These are phyloP conservation scores for Debaryomyces psychrophilus DNA, from an alignment of 1,139 yeast species.

Conservation along the genomic window DNA sequence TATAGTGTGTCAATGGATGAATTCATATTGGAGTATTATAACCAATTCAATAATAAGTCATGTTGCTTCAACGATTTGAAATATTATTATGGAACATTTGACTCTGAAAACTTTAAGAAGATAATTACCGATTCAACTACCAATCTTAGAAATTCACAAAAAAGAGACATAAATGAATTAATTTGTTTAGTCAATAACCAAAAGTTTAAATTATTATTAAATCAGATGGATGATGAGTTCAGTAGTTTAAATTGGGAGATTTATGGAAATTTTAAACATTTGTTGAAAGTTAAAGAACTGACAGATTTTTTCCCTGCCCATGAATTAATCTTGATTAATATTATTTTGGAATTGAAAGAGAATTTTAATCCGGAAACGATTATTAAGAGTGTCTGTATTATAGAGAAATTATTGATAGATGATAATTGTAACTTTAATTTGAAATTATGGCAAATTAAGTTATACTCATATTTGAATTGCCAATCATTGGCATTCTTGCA, in stretches of 20 bases:
- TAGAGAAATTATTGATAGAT: conserved; percentile 50
- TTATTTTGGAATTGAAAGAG: conserved; percentile 26
- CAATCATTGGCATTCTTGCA: conserved; percentile 52
- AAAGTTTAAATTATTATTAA: conserved; percentile 41
- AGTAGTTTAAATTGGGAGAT: conserved; percentile 32
- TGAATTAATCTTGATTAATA: conserved; percentile 61
- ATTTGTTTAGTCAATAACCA: conserved; percentile 51
- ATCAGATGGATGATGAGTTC: conserved; percentile 19
- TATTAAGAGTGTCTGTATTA: conserved; percentile 39
- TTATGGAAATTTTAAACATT: conserved; percentile 33
- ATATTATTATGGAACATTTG: conserved; percentile 28
- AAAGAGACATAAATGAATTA: conserved; percentile 31
- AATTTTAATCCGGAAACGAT: conserved; percentile 17
- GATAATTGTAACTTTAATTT: conserved; percentile 71
- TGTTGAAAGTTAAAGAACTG: conserved; percentile 41
- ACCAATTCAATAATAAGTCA: conserved; percentile 49
- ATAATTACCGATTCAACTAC: conserved; percentile 15
- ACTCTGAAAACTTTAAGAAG: conserved; percentile 16
- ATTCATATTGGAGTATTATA: conserved; percentile 46
- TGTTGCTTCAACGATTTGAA: conserved; percentile 65
- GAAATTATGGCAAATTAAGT: conserved; percentile 68
- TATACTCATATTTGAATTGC: conserved; percentile 65
- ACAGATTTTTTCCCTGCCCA: conserved; percentile 70
- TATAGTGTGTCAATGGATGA: conserved; percentile 22
- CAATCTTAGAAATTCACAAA: conserved; percentile 11